phyloP scores from a whole-genome alignment of 352 stramenopile species.

The Globisporangium nunn region DNA sequence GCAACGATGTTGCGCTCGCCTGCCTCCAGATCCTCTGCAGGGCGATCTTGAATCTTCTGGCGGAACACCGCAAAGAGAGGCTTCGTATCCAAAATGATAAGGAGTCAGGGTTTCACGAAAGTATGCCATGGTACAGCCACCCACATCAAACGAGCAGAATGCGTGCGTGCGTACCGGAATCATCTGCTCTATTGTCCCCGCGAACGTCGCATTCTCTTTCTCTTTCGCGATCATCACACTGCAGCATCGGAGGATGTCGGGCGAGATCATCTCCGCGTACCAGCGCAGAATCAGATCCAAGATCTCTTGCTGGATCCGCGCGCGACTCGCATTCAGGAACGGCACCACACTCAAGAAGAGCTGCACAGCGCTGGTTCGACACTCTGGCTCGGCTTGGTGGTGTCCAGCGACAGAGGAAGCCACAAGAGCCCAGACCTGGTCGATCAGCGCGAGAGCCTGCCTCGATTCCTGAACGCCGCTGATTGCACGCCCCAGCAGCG shows the following conservation, averaged over 20 bases:
- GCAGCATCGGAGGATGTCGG: slow-evolving; percentile 40
- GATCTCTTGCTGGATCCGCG: slow-evolving; percentile 30
- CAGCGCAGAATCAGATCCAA: slow-evolving; percentile 33
- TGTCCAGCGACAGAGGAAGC: slow-evolving; percentile 25
- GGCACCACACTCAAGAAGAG: slow-evolving; percentile 47
- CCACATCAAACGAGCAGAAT: neutral
- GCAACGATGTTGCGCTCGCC: slow-evolving; percentile 23
- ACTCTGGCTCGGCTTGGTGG: slow-evolving; percentile 22
- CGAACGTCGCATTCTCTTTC: slow-evolving; percentile 22
- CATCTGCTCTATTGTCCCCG: slow-evolving; percentile 14
- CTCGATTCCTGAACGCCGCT: slow-evolving; percentile 27
- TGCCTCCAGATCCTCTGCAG: slow-evolving; percentile 8
- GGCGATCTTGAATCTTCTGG: slow-evolving; percentile 35
- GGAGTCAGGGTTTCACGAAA: neutral
- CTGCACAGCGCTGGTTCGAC: slow-evolving; percentile 27
- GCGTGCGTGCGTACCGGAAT: slow-evolving; percentile 14
- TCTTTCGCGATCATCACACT: slow-evolving; percentile 30
- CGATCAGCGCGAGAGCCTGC: slow-evolving; percentile 24
- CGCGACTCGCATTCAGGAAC: slow-evolving; percentile 11
- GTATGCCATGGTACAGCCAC: neutral
- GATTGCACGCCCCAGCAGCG: slow-evolving; percentile 51
- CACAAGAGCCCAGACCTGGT: slow-evolving; percentile 49
- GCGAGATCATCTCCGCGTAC: slow-evolving; percentile 32
- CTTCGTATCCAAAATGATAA: slow-evolving; percentile 6
- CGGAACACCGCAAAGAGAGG: slow-evolving; percentile 28